These are phyloP conservation scores for Elongisporangium prolatum DNA, from an alignment of 352 stramenopile genomes.

Conservation along the genomic window DNA sequence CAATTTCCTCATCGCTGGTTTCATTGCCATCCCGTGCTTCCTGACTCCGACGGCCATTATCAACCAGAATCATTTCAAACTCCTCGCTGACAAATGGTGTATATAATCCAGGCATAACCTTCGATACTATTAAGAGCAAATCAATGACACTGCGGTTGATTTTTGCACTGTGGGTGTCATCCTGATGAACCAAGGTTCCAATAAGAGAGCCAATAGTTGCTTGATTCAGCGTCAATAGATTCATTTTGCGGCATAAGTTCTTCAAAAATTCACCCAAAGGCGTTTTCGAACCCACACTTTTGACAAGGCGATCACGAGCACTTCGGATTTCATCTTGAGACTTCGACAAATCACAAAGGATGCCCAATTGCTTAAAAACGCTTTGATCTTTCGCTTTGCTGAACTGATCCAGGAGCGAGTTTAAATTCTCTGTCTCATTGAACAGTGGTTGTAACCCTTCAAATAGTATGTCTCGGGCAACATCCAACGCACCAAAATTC, in stretches of 20 bases:
- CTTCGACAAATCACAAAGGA: slow-evolving; percentile 50
- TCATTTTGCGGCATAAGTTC: slow-evolving; percentile 77
- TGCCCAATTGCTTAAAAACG: slow-evolving; percentile 68
- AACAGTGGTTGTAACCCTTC: slow-evolving; percentile 46
- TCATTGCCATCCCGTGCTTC: neutral
- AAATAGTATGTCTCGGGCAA: slow-evolving; percentile 26
- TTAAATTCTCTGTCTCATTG: slow-evolving; percentile 44
- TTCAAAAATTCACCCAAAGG: slow-evolving; percentile 75
- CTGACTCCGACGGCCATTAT: slow-evolving; percentile 5
- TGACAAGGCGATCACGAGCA: slow-evolving; percentile 65
- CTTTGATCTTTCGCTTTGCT: slow-evolving; percentile 72
- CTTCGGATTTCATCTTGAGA: slow-evolving; percentile 41
- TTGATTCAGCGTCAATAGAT: slow-evolving; percentile 63
- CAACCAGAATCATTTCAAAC: slow-evolving; percentile 42
- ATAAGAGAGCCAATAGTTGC: slow-evolving; percentile 27
- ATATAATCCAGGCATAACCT: slow-evolving; percentile 45
- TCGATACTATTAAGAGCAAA: slow-evolving; percentile 45
- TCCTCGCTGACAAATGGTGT: slow-evolving; percentile 43
- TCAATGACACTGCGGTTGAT: slow-evolving; percentile 57
- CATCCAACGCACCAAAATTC: neutral
- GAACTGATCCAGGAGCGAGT: slow-evolving; percentile 59
- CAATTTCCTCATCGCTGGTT: slow-evolving; percentile 18
- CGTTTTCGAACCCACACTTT: slow-evolving; percentile 75
- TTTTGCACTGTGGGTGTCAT: slow-evolving; percentile 14
- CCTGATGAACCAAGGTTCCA: slow-evolving; percentile 30